Base-by-base conservation (phyloP, 208 protist species). In the Crithidia bombi region DNA sequence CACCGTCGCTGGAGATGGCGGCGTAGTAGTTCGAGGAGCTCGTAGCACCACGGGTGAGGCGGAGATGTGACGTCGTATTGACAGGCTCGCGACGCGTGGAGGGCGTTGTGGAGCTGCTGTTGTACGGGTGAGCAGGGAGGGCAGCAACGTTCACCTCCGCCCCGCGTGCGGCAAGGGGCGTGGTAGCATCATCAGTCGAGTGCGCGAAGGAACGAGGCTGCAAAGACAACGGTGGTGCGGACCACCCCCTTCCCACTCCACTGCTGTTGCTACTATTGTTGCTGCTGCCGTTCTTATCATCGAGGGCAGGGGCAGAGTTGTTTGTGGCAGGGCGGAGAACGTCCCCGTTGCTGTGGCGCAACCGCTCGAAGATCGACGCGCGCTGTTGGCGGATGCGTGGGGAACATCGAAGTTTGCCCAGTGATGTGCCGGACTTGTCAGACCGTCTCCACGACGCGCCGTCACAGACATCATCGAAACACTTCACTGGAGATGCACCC, bases 301-400 rank as follows among this genome's bases (percentile, higher is more conserved):
- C n/a, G n/a, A n/a, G n/a, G n/a, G n/a, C n/a, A n/a, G n/a, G n/a
- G n/a, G n/a, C n/a, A n/a, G n/a, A n/a, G n/a, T n/a, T n/a, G n/a
- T n/a, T n/a, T n/a, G n/a, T n/a, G n/a, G n/a, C n/a, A n/a, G n/a
- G n/a, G 17, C 43, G 17, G 7, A 47, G 5, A 21, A 4, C 7
- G 12, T 47, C 43, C 17, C 15, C 15, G 15, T 5, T 21, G 44
- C 21, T 41, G 26, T 21, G 70, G 3, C 71, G 71, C 36, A 77
- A 39, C 5, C 67, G 32, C 19, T 71, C n/a, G 47, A 77, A 77
- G 41, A 77, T 69, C 0, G 71, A 77, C 17, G 51, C 63, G 10
- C 68, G 75, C 47, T 61, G 54, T 38, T 63, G 58, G 3, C 26
- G 50, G 47, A 66, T 69, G 11, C 25, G 55, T 0, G 39, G 66